These are phyloP conservation scores for Quercus engelmannii DNA, from an alignment of 306 rosid genomes.

Conservation along the genomic window DNA sequence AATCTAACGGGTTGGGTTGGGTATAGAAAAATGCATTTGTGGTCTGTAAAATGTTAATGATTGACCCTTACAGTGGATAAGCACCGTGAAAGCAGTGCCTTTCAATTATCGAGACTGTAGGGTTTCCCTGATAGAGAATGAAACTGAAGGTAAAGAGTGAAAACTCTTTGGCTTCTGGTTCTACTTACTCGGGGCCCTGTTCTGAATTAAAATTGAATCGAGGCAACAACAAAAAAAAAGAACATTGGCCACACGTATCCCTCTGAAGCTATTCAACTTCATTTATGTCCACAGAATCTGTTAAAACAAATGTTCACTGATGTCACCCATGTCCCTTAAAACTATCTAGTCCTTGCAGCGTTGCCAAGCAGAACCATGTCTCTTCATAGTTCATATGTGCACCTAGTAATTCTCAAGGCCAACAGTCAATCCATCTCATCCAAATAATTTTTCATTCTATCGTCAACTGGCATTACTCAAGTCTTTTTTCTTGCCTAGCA, in stretches of 20 bases:
- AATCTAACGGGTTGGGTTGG: slow-evolving; percentile 6
- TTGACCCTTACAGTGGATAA: slow-evolving; percentile 14
- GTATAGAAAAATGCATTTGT: slow-evolving; percentile 19
- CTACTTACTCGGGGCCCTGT: neutral
- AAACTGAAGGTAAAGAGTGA: neutral
- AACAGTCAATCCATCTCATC: neutral
- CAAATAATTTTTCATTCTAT: neutral
- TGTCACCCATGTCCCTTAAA: neutral
- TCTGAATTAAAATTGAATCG: neutral
- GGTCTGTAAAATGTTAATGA: neutral
- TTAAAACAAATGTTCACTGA: neutral
- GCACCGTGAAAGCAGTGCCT: slow-evolving; percentile 22
- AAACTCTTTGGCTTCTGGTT: neutral
- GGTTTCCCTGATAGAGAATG: neutral
- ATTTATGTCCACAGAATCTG: neutral
- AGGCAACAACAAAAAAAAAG: too few species aligned
- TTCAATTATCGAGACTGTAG: slow-evolving; percentile 9
- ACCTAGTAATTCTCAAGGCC: neutral
- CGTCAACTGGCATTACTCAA: neutral
- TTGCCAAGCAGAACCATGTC: neutral
- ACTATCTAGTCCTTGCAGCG: neutral
- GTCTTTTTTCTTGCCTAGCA: neutral
- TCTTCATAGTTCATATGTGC: neutral
- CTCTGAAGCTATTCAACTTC: neutral
- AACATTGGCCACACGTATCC: neutral